Conservation (phyloP, 768 basidiomycete species). For the Mycena floridula region DNA sequence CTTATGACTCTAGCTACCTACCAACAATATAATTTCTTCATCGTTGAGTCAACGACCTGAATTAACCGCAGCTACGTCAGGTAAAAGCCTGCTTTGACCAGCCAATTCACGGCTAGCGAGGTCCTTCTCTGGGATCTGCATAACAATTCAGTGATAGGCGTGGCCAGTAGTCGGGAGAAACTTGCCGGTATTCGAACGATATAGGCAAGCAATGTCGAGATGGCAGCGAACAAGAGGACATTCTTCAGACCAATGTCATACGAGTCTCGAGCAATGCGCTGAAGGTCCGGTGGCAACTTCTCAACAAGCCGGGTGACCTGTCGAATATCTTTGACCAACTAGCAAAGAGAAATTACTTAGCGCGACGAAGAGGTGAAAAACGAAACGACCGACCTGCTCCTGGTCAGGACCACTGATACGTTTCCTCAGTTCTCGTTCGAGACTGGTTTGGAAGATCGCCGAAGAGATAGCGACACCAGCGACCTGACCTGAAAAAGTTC, state of each 20-base stretch:
- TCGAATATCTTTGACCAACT: constrained; percentile 57
- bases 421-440: constrained; percentile 46
- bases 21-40: no score
- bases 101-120: constrained; percentile 24
- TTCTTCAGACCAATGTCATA: constrained; percentile 52
- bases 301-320: constrained; percentile 52
- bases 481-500: constrained; percentile 52
- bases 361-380: neutral
- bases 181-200: constrained; percentile 54
- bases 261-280: constrained; percentile 48
- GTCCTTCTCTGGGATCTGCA: constrained; percentile 31
- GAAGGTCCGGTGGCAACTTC: constrained; percentile 43
- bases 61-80: no score
- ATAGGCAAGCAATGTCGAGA: constrained; percentile 53
- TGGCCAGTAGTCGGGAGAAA: neutral
- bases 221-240: constrained; percentile 59
- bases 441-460: constrained; percentile 57
- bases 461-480: constrained; percentile 65
- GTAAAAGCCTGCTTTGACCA: no score
- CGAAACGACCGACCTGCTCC: constrained; percentile 39
- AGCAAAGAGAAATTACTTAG: neutral
- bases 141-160: neutral
- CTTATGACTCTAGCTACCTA: no score
- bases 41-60: no score
- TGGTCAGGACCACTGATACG: constrained; percentile 47